Evolutionary conservation across 257 asterid species (phyloP).

Genomic region (Solanum ossicruentum): DNA sequence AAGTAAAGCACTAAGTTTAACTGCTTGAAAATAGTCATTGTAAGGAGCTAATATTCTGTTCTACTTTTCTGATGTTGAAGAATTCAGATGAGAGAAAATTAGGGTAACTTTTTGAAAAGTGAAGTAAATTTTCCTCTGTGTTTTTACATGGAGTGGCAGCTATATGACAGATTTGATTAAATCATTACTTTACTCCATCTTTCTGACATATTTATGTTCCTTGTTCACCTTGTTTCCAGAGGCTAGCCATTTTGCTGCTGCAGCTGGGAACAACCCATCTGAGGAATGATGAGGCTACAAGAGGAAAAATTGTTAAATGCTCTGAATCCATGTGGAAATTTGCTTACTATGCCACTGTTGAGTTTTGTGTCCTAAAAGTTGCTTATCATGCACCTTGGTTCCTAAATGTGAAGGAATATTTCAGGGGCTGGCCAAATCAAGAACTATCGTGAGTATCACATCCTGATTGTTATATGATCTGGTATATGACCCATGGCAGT

Average conservation of each 20-base stretch:
- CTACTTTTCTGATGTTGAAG: background rate
- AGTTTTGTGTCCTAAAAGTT: slow-evolving; percentile 41
- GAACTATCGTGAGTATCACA: slow-evolving; percentile 26
- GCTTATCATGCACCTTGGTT: slow-evolving; percentile 64
- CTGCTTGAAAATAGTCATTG: background rate
- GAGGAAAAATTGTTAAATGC: slow-evolving; percentile 57
- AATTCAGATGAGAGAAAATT: background rate
- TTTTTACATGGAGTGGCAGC: background rate
- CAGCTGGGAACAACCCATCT: slow-evolving; percentile 28
- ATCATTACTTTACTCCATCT: background rate
- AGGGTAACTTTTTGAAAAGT: background rate
- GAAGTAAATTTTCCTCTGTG: background rate
- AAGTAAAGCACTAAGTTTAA: background rate
- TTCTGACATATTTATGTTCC: background rate
- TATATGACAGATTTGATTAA: background rate
- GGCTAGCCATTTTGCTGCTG: slow-evolving; percentile 57
- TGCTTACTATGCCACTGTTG: slow-evolving; percentile 60
- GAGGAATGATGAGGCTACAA: slow-evolving; percentile 39
- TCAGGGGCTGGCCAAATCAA: slow-evolving; percentile 90
- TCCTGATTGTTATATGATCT: background rate
- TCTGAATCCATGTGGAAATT: slow-evolving; percentile 98
- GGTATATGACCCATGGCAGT: background rate
- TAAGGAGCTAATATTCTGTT: background rate
- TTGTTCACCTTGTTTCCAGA: slow-evolving; percentile 32
- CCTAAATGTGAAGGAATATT: slow-evolving; percentile 39